Percentiles rank a stretch among this genome's conserved stretches.
Evolutionary conservation across 73 alveolate species (phyloP).

Genomic region (Tetrahymena borealis): DNA sequence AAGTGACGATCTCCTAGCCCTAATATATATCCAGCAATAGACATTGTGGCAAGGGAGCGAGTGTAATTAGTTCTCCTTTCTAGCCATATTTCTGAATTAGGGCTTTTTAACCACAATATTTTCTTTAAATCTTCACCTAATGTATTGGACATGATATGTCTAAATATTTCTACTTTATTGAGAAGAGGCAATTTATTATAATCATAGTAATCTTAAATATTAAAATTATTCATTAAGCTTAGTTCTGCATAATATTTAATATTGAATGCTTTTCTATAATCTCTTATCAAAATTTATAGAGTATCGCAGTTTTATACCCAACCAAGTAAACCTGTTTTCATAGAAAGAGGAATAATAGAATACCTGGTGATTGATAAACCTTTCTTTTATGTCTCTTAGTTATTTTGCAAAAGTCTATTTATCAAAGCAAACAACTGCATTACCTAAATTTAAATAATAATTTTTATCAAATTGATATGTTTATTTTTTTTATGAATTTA

Average conservation of each 20-base stretch:
- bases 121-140: slow-evolving; percentile 90
- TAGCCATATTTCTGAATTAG: slow-evolving; percentile 91
- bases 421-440: slow-evolving; percentile 88
- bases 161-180: slow-evolving; percentile 85
- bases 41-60: slow-evolving; percentile 92
- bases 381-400: slow-evolving; percentile 82
- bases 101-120: slow-evolving; percentile 87
- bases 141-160: slow-evolving; percentile 82
- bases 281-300: slow-evolving; percentile 82
- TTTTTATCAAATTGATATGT: background rate
- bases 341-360: slow-evolving; percentile 89
- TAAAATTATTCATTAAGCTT: slow-evolving; percentile 70
- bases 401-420: slow-evolving; percentile 82
- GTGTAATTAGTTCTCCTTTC: slow-evolving; percentile 96
- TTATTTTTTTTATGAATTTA: background rate
- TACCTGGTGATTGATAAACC: slow-evolving; percentile 84
- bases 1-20: slow-evolving; percentile 99
- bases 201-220: slow-evolving; percentile 63
- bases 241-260: slow-evolving; percentile 77
- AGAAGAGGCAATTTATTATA: slow-evolving; percentile 60
- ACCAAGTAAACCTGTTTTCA: slow-evolving; percentile 94
- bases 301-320: slow-evolving; percentile 99
- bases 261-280: slow-evolving; percentile 75
- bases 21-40: slow-evolving; percentile 97
- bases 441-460: background rate